These are phyloP conservation scores for Sedum album DNA, from an alignment of 164 flowering plant species.

Conservation along the genomic window DNA sequence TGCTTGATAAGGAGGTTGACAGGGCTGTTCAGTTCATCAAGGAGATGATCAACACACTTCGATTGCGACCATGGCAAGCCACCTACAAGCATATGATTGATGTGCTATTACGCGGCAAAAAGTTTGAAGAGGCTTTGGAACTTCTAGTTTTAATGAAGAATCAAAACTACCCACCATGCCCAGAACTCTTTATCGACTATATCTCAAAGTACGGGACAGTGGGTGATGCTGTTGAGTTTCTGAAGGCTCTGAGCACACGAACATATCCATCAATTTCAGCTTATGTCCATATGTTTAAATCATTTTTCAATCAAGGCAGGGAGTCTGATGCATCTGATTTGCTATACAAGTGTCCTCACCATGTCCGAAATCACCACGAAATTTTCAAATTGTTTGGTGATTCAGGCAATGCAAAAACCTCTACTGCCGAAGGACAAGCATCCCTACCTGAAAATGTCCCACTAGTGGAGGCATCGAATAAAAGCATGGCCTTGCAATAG, in stretches of 20 bases:
- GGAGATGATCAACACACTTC: slow-evolving; percentile 45
- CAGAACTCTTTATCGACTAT: slow-evolving; percentile 56
- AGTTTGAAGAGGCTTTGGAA: slow-evolving; percentile 54
- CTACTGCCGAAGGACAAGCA: neutral
- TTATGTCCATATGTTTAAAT: slow-evolving; percentile 37
- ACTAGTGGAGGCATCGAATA: neutral
- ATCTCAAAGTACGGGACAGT: slow-evolving; percentile 74
- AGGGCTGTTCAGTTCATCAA: slow-evolving; percentile 54
- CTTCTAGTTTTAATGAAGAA: slow-evolving; percentile 70
- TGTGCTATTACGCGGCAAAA: neutral
- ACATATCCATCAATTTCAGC: slow-evolving; percentile 49
- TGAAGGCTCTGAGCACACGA: slow-evolving; percentile 45
- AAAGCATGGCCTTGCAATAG: neutral
- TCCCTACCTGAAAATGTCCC: neutral
- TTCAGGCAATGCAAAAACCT: slow-evolving; percentile 10
- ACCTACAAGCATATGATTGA: slow-evolving; percentile 38
- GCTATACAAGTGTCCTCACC: slow-evolving; percentile 69
- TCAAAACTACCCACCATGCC: slow-evolving; percentile 55
- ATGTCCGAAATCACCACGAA: slow-evolving; percentile 53
- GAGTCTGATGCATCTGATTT: slow-evolving; percentile 76
- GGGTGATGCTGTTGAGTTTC: slow-evolving; percentile 57
- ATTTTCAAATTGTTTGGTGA: slow-evolving; percentile 54
- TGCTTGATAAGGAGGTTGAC: slow-evolving; percentile 32
- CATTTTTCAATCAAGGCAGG: slow-evolving; percentile 66
- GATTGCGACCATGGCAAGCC: slow-evolving; percentile 77